These are phyloP conservation scores for Meyerozyma smithsonii DNA, from an alignment of 1,139 yeast genomes.

Conservation along the genomic window DNA sequence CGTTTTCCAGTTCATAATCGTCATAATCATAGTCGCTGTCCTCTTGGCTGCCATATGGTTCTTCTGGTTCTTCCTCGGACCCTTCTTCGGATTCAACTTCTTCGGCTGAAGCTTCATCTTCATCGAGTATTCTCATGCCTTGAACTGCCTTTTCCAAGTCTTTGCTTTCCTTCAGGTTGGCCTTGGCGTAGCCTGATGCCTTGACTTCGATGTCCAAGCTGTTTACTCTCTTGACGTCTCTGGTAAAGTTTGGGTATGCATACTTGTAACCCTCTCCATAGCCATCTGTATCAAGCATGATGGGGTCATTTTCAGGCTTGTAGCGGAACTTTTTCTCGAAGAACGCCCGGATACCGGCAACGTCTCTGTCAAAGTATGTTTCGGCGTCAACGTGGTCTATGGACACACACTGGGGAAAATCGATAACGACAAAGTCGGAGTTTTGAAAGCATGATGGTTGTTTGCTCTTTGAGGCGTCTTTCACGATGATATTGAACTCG, in stretches of 20 bases:
- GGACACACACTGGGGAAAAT: conserved; percentile 97
- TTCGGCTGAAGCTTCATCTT: conserved; percentile 26
- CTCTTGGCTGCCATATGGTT: conserved; percentile 13
- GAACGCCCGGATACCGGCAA: conserved; percentile 79
- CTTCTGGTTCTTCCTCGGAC: conserved; percentile 25
- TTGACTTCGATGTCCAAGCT: conserved; percentile 77
- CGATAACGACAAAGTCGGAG: conserved; percentile 79
- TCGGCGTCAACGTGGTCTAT: conserved; percentile 88
- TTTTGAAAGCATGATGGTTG: conserved; percentile 49
- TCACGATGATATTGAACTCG: conserved; percentile 89
- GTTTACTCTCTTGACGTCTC: conserved; percentile 68
- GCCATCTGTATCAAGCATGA: conserved; percentile 73
- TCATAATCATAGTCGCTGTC: conserved; percentile 24
- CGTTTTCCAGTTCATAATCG: conserved; percentile 23
- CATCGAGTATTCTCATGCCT: conserved; percentile 48
- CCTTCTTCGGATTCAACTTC: conserved; percentile 23
- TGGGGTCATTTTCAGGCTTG: conserved; percentile 55
- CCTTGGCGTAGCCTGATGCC: conserved; percentile 88
- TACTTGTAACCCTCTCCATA: conserved; percentile 74
- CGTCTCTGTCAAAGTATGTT: conserved; percentile 85
- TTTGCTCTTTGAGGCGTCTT: conserved; percentile 35
- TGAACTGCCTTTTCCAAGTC: conserved; percentile 75
- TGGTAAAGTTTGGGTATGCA: conserved; percentile 73
- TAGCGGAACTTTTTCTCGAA: conserved; percentile 77
- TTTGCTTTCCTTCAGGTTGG: conserved; percentile 45